Percentiles rank a stretch among this genome's conserved stretches.
Evolutionary conservation across 305 asterid genomes (phyloP).

Genomic region (Ruellia speciosa): DNA sequence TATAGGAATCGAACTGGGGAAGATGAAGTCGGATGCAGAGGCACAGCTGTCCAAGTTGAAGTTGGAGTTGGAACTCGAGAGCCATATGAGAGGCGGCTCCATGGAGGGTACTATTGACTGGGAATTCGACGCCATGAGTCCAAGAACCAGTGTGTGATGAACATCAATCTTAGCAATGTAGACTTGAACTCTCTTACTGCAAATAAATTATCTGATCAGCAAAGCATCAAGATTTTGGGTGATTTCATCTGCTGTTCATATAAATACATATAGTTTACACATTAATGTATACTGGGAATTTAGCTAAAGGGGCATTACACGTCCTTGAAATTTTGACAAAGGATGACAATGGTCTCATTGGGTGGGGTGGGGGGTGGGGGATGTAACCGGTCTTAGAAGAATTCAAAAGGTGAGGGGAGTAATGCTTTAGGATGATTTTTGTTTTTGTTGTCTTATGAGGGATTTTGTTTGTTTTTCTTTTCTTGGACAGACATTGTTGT

Average conservation of each 20-base stretch:
- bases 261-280: neutral
- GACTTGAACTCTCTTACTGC: neutral
- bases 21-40: slow-evolving; percentile 35
- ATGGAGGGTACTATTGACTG: slow-evolving; percentile 62
- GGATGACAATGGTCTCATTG: neutral
- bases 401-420: neutral
- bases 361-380: too few relatives aligned
- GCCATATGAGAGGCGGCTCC: slow-evolving; percentile 36
- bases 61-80: slow-evolving; percentile 73
- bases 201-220: neutral
- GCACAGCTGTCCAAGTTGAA: slow-evolving; percentile 52
- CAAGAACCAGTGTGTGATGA: slow-evolving; percentile 2
- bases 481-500: neutral
- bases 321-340: neutral
- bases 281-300: neutral
- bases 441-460: neutral
- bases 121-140: slow-evolving; percentile 55
- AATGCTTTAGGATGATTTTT: neutral
- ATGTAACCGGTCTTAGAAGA: too few relatives aligned
- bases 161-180: neutral
- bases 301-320: neutral
- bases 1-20: slow-evolving; percentile 22
- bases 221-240: neutral
- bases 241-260: neutral
- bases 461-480: neutral